phyloP scores from a whole-genome alignment of 768 basidiomycete species.

The Boletellus ananiceps region DNA sequence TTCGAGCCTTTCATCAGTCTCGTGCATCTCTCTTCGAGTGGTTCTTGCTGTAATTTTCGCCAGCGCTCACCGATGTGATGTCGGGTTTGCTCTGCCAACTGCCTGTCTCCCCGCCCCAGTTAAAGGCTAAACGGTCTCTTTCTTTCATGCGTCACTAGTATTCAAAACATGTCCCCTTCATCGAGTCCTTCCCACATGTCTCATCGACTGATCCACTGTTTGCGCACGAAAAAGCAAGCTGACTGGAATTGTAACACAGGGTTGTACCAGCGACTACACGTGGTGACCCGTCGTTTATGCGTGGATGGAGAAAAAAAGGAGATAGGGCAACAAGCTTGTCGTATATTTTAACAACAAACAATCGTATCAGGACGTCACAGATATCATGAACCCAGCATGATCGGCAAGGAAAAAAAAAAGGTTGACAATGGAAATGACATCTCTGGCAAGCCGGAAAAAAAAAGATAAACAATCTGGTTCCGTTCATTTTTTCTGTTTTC shows the following conservation, averaged over 20 bases:
- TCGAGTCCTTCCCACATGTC: not conserved
- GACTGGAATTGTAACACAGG: not conserved
- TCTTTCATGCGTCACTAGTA: too few relatives aligned
- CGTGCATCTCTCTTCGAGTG: too few relatives aligned
- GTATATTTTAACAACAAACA: constrained; percentile 1
- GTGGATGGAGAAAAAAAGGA: not conserved
- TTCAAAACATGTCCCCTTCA: not conserved
- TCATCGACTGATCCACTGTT: not conserved
- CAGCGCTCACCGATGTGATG: too few relatives aligned
- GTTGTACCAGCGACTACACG: constrained; percentile 22
- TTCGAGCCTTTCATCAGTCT: too few relatives aligned
- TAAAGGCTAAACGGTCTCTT: too few relatives aligned
- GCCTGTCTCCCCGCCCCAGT: too few relatives aligned
- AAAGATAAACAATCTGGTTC: constrained; percentile 2
- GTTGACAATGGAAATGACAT: not conserved
- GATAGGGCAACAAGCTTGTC: constrained; percentile 9
- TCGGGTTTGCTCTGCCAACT: too few relatives aligned
- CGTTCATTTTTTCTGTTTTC: not conserved
- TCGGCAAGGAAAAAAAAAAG: not conserved
- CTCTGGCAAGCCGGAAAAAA: not conserved
- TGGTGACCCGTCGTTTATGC: constrained; percentile 6
- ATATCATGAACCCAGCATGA: constrained; percentile 28
- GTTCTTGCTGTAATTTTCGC: too few relatives aligned
- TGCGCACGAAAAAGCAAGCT: not conserved
- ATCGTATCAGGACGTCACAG: constrained; percentile 11